Percentiles rank a stretch among this genome's conserved stretches.
These are phyloP conservation scores for Ophiognomonia clavigignenti-juglandacearum DNA, from an alignment of 2,329 filamentous ascomycete genomes.

Conservation along the genomic window DNA sequence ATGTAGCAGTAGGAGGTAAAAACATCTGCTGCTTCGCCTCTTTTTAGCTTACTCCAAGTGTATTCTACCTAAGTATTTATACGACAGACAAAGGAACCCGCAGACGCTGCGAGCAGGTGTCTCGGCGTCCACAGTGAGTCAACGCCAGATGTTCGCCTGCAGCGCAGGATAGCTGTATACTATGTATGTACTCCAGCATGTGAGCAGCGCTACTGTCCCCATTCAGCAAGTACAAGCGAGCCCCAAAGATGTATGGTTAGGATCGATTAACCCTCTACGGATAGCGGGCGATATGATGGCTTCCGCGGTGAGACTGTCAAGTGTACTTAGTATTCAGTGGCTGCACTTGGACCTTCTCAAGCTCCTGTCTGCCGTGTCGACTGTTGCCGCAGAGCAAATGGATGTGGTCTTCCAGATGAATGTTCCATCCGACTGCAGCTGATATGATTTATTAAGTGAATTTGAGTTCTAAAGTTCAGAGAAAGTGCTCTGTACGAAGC, in stretches of 20 bases:
- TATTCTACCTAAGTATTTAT: slow-evolving; percentile 5
- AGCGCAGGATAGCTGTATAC: background rate
- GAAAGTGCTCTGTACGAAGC: background rate
- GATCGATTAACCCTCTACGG: background rate
- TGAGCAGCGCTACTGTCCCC: background rate
- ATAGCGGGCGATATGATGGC: background rate
- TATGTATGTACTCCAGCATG: background rate
- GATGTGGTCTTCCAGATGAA: too few relatives aligned
- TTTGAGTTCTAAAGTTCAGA: background rate
- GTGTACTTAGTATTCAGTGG: background rate
- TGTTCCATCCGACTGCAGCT: too few relatives aligned
- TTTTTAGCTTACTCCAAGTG: too few relatives aligned
- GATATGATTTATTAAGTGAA: background rate
- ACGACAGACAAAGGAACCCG: background rate
- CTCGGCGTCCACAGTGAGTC: background rate
- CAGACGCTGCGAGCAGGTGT: slow-evolving; percentile 2
- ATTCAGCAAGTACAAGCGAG: slow-evolving; percentile 13
- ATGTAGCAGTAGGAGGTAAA: background rate
- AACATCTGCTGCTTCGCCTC: background rate
- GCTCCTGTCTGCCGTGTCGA: too few relatives aligned
- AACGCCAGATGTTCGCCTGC: background rate
- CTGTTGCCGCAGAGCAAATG: too few relatives aligned
- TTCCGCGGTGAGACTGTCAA: background rate
- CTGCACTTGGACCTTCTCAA: too few relatives aligned
- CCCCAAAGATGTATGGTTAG: background rate